These are phyloP conservation scores for Nicotiana tabacum DNA, from an alignment of 257 asterid genomes.

Conservation along the genomic window DNA sequence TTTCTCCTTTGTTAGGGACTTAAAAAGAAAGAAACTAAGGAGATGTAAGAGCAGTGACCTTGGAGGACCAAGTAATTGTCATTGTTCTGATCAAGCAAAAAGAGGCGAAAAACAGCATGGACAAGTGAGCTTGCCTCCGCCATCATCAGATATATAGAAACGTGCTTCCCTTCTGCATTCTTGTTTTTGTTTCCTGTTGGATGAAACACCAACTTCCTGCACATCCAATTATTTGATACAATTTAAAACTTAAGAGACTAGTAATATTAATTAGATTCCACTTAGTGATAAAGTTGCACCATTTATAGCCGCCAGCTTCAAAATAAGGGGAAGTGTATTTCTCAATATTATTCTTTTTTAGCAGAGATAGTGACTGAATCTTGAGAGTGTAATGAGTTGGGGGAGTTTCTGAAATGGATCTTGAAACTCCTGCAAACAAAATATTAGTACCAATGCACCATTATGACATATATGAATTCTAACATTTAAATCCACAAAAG, in stretches of 20 bases:
- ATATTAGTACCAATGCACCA: not conserved
- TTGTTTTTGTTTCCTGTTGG: conserved; percentile 68
- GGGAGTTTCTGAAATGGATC: conserved; percentile 34
- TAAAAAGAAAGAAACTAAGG: not conserved
- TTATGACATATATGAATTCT: not conserved
- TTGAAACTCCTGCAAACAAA: conserved; percentile 13
- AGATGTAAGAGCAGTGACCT: too few species aligned
- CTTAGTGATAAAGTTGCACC: conserved; percentile 27
- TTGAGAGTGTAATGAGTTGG: conserved; percentile 46
- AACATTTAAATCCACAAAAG: not conserved
- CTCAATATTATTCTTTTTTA: conserved; percentile 38
- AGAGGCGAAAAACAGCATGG: conserved; percentile 42
- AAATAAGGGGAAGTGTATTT: conserved; percentile 36
- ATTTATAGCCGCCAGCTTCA: conserved; percentile 69
- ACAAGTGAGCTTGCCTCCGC: conserved; percentile 28
- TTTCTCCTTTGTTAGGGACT: not conserved
- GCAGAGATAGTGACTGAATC: conserved; percentile 42
- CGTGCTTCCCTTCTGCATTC: conserved; percentile 33
- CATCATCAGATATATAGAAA: conserved; percentile 49
- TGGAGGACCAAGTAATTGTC: conserved; percentile 41
- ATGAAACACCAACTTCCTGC: conserved; percentile 59
- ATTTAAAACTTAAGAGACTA: not conserved
- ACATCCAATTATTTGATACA: not conserved
- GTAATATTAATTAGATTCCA: not conserved
- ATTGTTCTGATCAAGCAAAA: conserved; percentile 57